phyloP scores from a whole-genome alignment of 139 green algal genomes.

The Chlamydomonas sphaeroides region DNA sequence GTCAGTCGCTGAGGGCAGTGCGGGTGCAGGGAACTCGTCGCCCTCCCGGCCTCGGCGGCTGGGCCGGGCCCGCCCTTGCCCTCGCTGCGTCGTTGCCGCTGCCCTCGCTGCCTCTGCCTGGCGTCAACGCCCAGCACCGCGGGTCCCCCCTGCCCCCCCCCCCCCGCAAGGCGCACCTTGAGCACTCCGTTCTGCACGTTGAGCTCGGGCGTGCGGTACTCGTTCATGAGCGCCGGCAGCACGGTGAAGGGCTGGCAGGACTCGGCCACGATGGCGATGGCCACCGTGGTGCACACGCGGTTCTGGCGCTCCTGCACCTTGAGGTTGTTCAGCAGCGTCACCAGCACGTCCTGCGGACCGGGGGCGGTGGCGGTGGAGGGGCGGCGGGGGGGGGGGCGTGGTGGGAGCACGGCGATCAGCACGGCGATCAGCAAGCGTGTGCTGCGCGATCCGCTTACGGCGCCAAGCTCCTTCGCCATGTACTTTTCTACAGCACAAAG shows the following conservation, averaged over 20 bases:
- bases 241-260: conserved; percentile 99
- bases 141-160: neutral
- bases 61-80: no score
- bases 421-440: no score
- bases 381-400: neutral
- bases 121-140: no score
- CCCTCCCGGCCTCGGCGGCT: no score
- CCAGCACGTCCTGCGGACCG: conserved; percentile 92
- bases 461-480: no score
- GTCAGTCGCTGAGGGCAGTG: neutral
- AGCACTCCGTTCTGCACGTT: conserved; percentile 99
- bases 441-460: no score
- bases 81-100: no score
- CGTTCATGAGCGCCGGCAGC: conserved; percentile 98
- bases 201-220: conserved; percentile 97
- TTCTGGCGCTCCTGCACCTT: conserved; percentile 99
- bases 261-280: conserved; percentile 99
- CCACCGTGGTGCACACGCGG: conserved; percentile 98
- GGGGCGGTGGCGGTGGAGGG: neutral
- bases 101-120: no score
- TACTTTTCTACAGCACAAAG: no score
- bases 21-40: no score
- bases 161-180: conserved; percentile 64
- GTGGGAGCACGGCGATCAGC: no score
- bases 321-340: conserved; percentile 99